A percentile compares a stretch with the other conserved stretches of the same genome.
Evolutionary conservation across 129 eudicot species (phyloP).

Genomic region (Ambrosia trifida): DNA sequence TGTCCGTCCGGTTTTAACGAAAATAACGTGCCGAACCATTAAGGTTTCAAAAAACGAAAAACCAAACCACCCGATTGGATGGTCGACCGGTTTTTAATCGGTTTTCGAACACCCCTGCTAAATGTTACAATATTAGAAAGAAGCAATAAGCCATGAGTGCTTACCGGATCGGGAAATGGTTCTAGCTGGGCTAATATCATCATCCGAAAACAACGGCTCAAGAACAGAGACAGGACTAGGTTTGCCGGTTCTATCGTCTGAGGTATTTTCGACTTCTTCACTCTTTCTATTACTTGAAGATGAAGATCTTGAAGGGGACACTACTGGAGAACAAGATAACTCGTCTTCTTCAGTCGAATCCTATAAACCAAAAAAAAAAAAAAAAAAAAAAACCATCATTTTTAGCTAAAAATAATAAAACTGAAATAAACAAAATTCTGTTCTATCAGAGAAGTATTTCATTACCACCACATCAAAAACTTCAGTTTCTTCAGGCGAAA

Average conservation of each 20-base stretch:
- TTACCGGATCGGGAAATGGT: conserved; percentile 56
- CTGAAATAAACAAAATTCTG: not conserved
- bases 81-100: not conserved
- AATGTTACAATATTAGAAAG: conserved; percentile 2
- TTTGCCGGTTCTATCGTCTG: conserved; percentile 53
- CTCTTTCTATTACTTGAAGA: conserved; percentile 10
- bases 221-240: conserved; percentile 96
- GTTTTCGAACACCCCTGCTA: not conserved
- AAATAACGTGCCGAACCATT: not conserved
- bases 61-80: not conserved
- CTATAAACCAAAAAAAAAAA: conserved; percentile 36
- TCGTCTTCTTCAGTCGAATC: conserved; percentile 46
- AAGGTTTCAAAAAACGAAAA: not conserved
- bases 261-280: conserved; percentile 32
- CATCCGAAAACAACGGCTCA: conserved; percentile 76
- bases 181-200: conserved; percentile 76
- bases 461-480: conserved; percentile 20
- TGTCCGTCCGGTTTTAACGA: not conserved
- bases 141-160: conserved; percentile 16
- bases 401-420: not conserved
- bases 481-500: conserved; percentile 16
- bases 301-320: conserved; percentile 37
- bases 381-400: not conserved
- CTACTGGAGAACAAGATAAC: conserved; percentile 36
- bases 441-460: not conserved